Base-by-base conservation (phyloP, 495 filamentous ascomycete species). In the Trichoderma parareesei region DNA sequence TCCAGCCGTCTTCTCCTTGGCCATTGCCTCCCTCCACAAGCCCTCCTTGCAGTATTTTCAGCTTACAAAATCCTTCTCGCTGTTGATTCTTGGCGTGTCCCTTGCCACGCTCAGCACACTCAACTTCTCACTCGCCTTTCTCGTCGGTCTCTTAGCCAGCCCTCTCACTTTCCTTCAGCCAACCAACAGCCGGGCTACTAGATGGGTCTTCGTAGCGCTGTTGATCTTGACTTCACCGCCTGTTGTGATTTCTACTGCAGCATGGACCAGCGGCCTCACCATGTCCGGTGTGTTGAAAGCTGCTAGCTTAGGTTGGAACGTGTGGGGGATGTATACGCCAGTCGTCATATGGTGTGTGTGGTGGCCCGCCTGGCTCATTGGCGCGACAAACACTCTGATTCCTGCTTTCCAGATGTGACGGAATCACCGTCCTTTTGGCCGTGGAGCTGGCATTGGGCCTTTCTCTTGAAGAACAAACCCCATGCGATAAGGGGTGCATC, bases 321-420 rank as follows among this genome's bases (percentile, higher is more conserved):
- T 97, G 18, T 92, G 88, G 82, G 93, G 93, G 2, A 84, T 93
- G 81, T 96, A 92, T 80, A 96, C 92, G 44, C 80, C 88, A 66
- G 85, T 98, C 8, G 87, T 98, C 44, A 87, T 98, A 18, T 98
- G 95, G 92, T 90, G 91, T 73, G 91, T 98, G 38, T 98, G 94
- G 94, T 98, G 93, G 93, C 95, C 94, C 8, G 92, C 90, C 33
- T 98, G 94, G 95, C 69, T 97, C 7, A 63, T 63, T 20, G 33
- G 61, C 27, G 37, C 37, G 61, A 44, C 43, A 16, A 63, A 48
- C 43, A 48, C 60, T 14, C 41, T 61, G 2, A 37, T 37, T 42
- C 60, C 41, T 41, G 18, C 20, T 20, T 43, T n/a, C 37, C 18
- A 55, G 27, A 18, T 18, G 18, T 64, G 27, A 27, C 16, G 16